These are phyloP conservation scores for Fraxinus pennsylvanica DNA, from an alignment of 257 asterid genomes.

Conservation along the genomic window DNA sequence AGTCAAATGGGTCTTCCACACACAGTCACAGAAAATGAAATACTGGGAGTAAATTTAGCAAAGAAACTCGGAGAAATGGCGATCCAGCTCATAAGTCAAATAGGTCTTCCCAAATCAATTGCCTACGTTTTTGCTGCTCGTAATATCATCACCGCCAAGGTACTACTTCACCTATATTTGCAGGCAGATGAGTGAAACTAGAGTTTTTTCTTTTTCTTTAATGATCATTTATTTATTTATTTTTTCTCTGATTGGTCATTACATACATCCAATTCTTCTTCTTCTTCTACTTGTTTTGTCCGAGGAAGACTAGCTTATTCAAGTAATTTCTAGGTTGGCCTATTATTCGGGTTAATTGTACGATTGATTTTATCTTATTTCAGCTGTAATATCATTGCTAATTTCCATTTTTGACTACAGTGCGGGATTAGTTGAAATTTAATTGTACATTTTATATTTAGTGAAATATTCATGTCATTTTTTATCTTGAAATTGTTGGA, in stretches of 20 bases:
- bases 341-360: not conserved
- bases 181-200: not conserved
- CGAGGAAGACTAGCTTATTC: not conserved
- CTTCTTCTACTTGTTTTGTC: not conserved
- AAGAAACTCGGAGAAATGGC: constrained; percentile 50
- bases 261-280: not conserved
- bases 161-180: constrained; percentile 9
- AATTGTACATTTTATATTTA: not conserved
- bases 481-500: not conserved
- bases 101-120: constrained; percentile 67
- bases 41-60: not conserved
- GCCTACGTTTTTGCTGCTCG: constrained; percentile 76
- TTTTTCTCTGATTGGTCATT: not conserved
- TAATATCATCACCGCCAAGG: constrained; percentile 77
- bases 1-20: constrained; percentile 79
- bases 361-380: not conserved
- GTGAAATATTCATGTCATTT: not conserved
- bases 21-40: not conserved
- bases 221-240: not conserved
- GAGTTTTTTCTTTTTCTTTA: not conserved
- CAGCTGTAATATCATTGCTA: not conserved
- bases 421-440: not conserved
- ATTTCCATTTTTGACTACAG: not conserved
- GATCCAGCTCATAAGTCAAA: constrained; percentile 69
- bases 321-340: not conserved